Percentiles rank a stretch among this genome's conserved stretches.
Conservation (phyloP, 2,329 filamentous ascomycete species). For the Colletotrichum cereale region DNA sequence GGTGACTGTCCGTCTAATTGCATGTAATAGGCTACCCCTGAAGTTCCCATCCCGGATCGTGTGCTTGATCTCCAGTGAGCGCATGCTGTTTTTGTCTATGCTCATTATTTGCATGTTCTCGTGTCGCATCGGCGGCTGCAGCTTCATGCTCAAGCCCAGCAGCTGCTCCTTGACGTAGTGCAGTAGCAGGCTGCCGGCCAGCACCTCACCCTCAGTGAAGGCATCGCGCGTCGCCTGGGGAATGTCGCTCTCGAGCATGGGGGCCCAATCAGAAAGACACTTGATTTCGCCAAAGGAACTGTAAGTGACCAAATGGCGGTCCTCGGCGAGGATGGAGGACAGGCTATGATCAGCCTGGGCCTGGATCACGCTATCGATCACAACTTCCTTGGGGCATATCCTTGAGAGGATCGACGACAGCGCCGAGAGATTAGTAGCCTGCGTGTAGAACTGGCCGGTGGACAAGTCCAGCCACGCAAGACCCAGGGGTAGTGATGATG, state of each 20-base stretch:
- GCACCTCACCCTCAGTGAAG: conserved; percentile 78
- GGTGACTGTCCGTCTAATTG: conserved; percentile 89
- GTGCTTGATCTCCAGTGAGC: conserved; percentile 87
- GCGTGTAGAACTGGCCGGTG: conserved; percentile 93
- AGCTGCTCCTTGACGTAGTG: conserved; percentile 86
- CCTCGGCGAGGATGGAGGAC: conserved; percentile 77
- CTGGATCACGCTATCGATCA: conserved; percentile 77
- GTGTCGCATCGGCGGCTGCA: conserved; percentile 85
- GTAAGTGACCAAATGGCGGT: conserved; percentile 82
- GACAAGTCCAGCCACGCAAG: conserved; percentile 96
- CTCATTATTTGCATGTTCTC: conserved; percentile 83
- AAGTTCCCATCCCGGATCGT: conserved; percentile 85
- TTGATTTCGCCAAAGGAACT: conserved; percentile 63
- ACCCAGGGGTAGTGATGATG: conserved; percentile 66
- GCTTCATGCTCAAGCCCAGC: conserved; percentile 80
- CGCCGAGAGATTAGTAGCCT: conserved; percentile 76
- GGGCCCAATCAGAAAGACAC: conserved; percentile 74
- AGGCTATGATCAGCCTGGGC: conserved; percentile 71
- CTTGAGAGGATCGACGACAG: conserved; percentile 86
- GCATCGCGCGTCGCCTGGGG: conserved; percentile 61
- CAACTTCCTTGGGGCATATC: conserved; percentile 85
- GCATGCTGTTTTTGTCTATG: conserved; percentile 92
- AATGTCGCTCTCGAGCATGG: conserved; percentile 82
- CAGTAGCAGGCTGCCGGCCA: conserved; percentile 84
- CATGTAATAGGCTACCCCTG: conserved; percentile 88